Evolutionary conservation across 2,329 filamentous ascomycete genomes (phyloP), one percentile per base, ranked within the genome.

Genomic region (Cytospora chrysosperma): DNA sequence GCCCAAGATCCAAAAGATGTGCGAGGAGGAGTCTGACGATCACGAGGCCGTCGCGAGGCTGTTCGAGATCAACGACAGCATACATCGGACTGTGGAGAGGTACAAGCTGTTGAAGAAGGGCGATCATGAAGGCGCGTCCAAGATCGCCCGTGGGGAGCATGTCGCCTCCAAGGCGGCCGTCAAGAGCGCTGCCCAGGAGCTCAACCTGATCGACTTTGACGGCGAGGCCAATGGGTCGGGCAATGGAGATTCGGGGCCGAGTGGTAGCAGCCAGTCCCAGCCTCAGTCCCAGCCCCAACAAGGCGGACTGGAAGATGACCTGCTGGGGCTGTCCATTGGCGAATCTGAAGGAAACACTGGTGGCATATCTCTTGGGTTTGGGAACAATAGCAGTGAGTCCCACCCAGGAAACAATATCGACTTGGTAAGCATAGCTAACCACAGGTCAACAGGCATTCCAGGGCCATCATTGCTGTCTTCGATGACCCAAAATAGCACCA

Each of bases 1-100:
- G 72, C 95, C 95, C 10, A 99, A 99, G 80, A 98, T 99, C 68
- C 94, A 98, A 75, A 97, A 92, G 78, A 99, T 99, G 94, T 98
- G 94, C 72, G 94, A 98, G 76, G 95, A 99, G 76, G 95, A 99
- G 73, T 97, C 93, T 13, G 94, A 98, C 66, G 95, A 99, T 72
- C 88, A 93, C 66, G 95, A 97, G 78, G 95, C 95, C 6, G 95
- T 99, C 7, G 91, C 93, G 51, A 97, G 97, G 77, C 82, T 99
- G 13, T 84, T 99, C 62, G 93, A 98, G 74, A 98, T 99, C 73
- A 99, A 99, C 74, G 95, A 99, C 76, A 97, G 93, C 78, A 99
- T 99, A 85, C 92, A 98, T 74, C 88, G 94, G 67, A 99, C 95
- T 1, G 92, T 98, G 62, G 92, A 98, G 77, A 83, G 95, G 68